A percentile compares a stretch with the other conserved stretches of the same genome.
Conservation (phyloP, 805 yeast genomes). For the Soucietia sequanensis region DNA sequence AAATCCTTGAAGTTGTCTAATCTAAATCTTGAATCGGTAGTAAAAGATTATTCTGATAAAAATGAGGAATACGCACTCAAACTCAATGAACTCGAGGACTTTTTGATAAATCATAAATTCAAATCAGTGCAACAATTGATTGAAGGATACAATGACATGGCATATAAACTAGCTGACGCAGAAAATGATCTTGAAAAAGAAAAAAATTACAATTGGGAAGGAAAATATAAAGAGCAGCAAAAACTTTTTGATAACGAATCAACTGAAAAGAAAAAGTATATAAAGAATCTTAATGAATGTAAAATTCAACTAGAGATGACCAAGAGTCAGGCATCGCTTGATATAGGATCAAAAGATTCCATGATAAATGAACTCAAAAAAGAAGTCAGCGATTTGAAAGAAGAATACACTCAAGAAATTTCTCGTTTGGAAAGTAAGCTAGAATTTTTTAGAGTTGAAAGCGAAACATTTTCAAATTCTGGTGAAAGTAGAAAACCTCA, state of each 20-base stretch:
- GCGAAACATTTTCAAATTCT: conserved; percentile 43
- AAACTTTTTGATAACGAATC: conserved; percentile 21
- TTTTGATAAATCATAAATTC: conserved; percentile 25
- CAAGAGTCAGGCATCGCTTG: conserved; percentile 30
- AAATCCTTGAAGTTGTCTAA: conserved; percentile 51
- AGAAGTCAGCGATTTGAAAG: conserved; percentile 33
- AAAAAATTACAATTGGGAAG: conserved; percentile 20
- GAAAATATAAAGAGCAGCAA: conserved; percentile 22
- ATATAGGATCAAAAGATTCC: conserved; percentile 31
- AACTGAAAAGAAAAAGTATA: conserved; percentile 14
- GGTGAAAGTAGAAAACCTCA: conserved; percentile 7
- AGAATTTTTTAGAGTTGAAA: conserved; percentile 63
- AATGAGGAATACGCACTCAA: conserved; percentile 28
- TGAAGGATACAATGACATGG: conserved; percentile 14
- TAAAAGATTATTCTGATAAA: conserved; percentile 27
- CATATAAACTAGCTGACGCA: conserved; percentile 11
- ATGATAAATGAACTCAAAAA: conserved; percentile 27
- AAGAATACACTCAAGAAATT: conserved; percentile 44
- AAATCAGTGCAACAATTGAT: conserved; percentile 27
- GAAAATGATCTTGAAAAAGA: conserved; percentile 16
- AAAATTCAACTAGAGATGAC: conserved; percentile 32
- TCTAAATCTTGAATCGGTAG: conserved; percentile 26
- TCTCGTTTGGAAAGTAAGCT: conserved; percentile 63
- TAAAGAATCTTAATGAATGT: conserved; percentile 27
- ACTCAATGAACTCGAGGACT: conserved; percentile 39